phyloP scores from a whole-genome alignment of 192 early-diverging fungal species.

The Dimargaris cristalligena region DNA sequence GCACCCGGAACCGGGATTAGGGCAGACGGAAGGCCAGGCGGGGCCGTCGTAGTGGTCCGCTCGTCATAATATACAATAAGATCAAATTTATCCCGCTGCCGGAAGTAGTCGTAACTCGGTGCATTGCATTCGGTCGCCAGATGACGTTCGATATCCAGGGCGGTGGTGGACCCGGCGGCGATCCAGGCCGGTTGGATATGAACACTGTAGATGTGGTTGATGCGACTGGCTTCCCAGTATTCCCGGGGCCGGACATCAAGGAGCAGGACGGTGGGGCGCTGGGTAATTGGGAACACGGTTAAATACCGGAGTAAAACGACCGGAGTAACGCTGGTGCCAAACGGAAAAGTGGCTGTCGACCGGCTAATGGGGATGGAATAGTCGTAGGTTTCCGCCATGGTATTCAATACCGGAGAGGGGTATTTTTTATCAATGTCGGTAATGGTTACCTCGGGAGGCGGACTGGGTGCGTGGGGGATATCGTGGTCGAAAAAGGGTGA shows the following conservation, averaged over 20 bases:
- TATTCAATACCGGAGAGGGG: conserved; percentile 14
- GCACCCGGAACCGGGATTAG: too few species aligned
- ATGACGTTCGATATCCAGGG: conserved; percentile 34
- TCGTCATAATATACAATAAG: conserved; percentile 58
- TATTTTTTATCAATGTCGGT: background rate
- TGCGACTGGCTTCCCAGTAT: conserved; percentile 44
- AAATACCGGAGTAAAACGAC: conserved; percentile 21
- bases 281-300: conserved; percentile 11
- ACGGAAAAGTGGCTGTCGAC: conserved; percentile 15
- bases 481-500: background rate
- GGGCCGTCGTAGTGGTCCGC: conserved; percentile 23
- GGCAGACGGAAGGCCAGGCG: too few species aligned
- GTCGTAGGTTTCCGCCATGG: background rate
- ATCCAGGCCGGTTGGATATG: conserved; percentile 48
- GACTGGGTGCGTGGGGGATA: conserved; percentile 4
- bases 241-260: conserved; percentile 64
- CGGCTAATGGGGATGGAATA: conserved; percentile 7
- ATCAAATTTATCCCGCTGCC: conserved; percentile 42
- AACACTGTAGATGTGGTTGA: conserved; percentile 46
- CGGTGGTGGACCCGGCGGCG: conserved; percentile 36
- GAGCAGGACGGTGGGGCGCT: conserved; percentile 35
- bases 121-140: conserved; percentile 9
- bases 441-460: conserved; percentile 1
- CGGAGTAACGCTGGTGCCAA: conserved; percentile 22
- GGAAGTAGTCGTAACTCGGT: conserved; percentile 24